phyloP scores from a whole-genome alignment of 768 basidiomycete species.

The Gloeostereum incarnatum region DNA sequence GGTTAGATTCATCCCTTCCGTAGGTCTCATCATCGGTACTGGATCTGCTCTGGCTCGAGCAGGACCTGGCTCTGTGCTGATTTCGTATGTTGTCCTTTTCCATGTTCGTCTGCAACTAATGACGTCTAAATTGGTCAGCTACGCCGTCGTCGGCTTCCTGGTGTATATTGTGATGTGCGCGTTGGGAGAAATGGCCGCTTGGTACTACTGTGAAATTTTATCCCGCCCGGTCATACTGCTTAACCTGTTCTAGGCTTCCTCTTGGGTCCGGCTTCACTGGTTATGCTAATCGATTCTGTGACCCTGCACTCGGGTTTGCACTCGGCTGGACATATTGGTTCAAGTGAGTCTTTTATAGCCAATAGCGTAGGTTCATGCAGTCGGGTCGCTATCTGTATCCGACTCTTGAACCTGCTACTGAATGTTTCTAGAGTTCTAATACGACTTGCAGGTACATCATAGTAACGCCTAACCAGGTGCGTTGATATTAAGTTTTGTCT shows the following conservation, averaged over 20 bases:
- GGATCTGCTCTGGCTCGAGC: constrained; percentile 49
- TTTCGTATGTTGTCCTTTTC: background rate
- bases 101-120: background rate
- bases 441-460: too few species aligned
- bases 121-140: constrained; percentile 20
- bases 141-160: constrained; percentile 40
- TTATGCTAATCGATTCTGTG: constrained; percentile 56
- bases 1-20: constrained; percentile 45
- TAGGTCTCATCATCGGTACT: constrained; percentile 48
- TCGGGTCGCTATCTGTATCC: too few species aligned
- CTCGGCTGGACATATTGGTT: constrained; percentile 52
- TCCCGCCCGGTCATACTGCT: constrained; percentile 52
- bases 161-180: constrained; percentile 54
- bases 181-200: constrained; percentile 40
- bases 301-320: constrained; percentile 53
- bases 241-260: constrained; percentile 18
- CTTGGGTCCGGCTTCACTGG: constrained; percentile 25
- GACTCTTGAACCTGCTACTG: too few species aligned
- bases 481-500: too few species aligned
- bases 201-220: too few species aligned
- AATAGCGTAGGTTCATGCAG: too few species aligned
- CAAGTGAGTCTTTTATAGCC: too few species aligned
- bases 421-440: too few species aligned
- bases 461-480: too few species aligned
- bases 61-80: constrained; percentile 42